phyloP scores from a whole-genome alignment of 192 early-diverging fungal species.

The Coemansia sp. region DNA sequence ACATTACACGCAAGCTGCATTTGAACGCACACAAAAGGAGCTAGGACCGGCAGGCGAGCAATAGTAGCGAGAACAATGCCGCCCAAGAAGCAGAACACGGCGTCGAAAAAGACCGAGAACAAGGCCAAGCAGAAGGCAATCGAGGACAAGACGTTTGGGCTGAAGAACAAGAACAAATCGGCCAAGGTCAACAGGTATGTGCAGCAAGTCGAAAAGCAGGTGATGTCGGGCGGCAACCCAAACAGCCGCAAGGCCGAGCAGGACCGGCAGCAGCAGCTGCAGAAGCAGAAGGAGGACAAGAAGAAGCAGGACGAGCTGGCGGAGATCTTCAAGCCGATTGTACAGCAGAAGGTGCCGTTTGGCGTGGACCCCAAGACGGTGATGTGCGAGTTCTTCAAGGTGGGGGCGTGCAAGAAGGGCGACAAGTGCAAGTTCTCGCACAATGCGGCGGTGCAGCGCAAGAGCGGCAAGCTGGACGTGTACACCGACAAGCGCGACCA shows the following conservation, averaged over 20 bases:
- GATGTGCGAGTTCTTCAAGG: slow-evolving; percentile 89
- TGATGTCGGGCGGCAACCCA: slow-evolving; percentile 54
- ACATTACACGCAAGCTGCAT: not conserved
- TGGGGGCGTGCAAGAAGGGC: slow-evolving; percentile 86
- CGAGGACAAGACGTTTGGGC: slow-evolving; percentile 97
- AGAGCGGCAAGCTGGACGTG: slow-evolving; percentile 86
- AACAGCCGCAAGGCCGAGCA: slow-evolving; percentile 53
- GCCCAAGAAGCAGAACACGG: slow-evolving; percentile 60
- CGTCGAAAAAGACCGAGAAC: slow-evolving; percentile 55
- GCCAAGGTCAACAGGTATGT: slow-evolving; percentile 89
- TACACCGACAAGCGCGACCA: slow-evolving; percentile 81
- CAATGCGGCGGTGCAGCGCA: slow-evolving; percentile 84
- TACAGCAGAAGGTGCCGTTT: slow-evolving; percentile 94
- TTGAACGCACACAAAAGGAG: too few relatives aligned
- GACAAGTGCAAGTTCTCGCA: slow-evolving; percentile 97
- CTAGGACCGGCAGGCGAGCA: too few relatives aligned
- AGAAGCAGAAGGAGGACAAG: slow-evolving; percentile 77
- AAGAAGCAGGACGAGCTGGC: slow-evolving; percentile 86
- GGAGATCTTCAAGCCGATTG: slow-evolving; percentile 87
- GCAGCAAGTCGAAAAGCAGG: slow-evolving; percentile 86
- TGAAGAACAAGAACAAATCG: slow-evolving; percentile 99
- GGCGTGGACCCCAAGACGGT: slow-evolving; percentile 96
- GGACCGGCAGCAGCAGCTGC: slow-evolving; percentile 50
- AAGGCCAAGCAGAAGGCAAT: slow-evolving; percentile 76
- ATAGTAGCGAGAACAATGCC: slow-evolving; percentile 77